A percentile compares a stretch with the other conserved stretches of the same genome.
phyloP scores from a whole-genome alignment of 208 protist species.

The Endotrypanum monterogeii region DNA sequence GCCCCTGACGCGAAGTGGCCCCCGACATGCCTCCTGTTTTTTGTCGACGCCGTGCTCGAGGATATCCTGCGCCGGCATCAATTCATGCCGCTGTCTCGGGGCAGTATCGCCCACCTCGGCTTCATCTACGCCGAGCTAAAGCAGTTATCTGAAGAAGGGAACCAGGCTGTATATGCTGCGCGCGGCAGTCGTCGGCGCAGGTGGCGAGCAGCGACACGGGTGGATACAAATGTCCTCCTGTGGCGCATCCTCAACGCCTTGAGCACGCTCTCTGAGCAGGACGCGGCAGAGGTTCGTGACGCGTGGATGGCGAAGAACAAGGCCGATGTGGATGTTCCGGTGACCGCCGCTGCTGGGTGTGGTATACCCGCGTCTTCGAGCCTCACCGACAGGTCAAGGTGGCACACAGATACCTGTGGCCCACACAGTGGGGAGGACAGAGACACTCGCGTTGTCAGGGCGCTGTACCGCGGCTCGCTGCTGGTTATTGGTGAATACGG shows the following conservation, averaged over 20 bases:
- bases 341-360: not conserved
- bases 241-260: conserved; percentile 13
- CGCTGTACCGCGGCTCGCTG: conserved; percentile 5
- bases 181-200: not conserved
- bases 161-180: too few species aligned
- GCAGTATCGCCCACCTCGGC: conserved; percentile 16
- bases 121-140: not conserved
- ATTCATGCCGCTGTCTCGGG: conserved; percentile 5
- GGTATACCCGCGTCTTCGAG: not conserved
- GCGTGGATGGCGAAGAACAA: conserved; percentile 7
- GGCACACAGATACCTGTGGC: not conserved
- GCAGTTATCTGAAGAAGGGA: not conserved
- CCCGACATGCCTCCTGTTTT: not conserved
- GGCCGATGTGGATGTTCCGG: not conserved
- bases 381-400: not conserved
- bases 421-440: not conserved
- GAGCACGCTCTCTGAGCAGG: not conserved
- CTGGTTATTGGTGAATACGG: not conserved
- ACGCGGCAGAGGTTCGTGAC: conserved; percentile 25
- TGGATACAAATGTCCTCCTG: not conserved
- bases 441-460: not conserved
- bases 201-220: not conserved
- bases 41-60: not conserved
- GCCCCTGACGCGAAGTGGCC: too few species aligned
- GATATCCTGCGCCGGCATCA: conserved; percentile 11